Conservation (phyloP, 441 rosid species). For the California macrophylla region DNA sequence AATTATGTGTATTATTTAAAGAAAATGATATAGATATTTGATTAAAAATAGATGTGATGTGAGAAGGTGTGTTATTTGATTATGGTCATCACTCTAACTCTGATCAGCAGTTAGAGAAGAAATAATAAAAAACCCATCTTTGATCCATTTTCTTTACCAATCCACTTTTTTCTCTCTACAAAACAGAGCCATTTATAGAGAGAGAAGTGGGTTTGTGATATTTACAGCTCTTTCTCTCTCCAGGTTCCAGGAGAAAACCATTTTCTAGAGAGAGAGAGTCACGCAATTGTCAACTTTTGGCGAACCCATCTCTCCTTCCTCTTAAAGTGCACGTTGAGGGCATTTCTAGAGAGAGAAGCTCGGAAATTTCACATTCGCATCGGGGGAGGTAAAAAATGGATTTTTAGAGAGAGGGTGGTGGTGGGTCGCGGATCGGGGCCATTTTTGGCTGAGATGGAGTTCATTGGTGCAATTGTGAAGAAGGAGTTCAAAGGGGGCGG, state of each 20-base stretch:
- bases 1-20: too few species aligned
- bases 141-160: too few species aligned
- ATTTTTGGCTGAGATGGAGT: slow-evolving; percentile 37
- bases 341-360: neutral
- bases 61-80: too few species aligned
- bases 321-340: neutral
- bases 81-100: too few species aligned
- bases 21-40: too few species aligned
- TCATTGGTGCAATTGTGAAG: slow-evolving; percentile 47
- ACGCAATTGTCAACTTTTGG: slow-evolving; percentile 1
- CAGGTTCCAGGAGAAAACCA: neutral
- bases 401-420: neutral
- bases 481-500: slow-evolving; percentile 46
- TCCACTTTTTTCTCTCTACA: too few species aligned
- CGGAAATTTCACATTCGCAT: neutral
- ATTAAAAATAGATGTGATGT: too few species aligned
- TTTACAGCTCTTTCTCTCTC: neutral
- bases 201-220: neutral
- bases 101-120: too few species aligned
- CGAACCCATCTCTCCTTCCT: neutral
- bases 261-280: neutral
- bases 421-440: neutral
- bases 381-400: neutral
- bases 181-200: neutral
- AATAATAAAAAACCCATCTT: too few species aligned